Evolutionary conservation across 202 grass and related monocot genomes (phyloP), one percentile per base, ranked within the genome.

Genomic region (Panicum hallii): DNA sequence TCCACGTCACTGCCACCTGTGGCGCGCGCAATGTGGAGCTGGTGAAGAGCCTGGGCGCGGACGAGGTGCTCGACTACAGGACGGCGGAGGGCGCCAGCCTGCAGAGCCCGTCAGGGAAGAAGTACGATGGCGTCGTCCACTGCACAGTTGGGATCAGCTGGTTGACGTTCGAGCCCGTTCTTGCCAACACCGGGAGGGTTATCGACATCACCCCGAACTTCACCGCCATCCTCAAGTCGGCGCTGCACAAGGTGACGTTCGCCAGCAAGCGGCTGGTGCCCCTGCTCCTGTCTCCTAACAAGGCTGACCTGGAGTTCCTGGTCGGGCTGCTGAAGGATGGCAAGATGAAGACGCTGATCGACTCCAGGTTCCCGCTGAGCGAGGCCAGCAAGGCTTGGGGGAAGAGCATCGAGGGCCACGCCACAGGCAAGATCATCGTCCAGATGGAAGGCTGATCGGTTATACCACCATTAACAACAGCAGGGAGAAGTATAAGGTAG

Each of bases 321-420:
- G 88, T 92, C 14, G 86, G 70, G 48, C 70, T 97, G 75, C 65
- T 93, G 63, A 83, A 85, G 63, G 85, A 89, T 4, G 63, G 77
- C 42, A 94, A 85, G 69, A 73, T 94, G 56, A 92, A 74, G 78
- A 89, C 86, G 0, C 11, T 90, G 70, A 79, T 94, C 12, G 92
- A 97, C 58, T 93, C 90, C 0, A 91, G 19, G 61, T 81, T 90
- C 74, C 71, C 87, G 0, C 44, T 93, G 40, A 79, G 79, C 34
- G 90, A 94, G 5, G 90, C 72, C 0, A 36, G 61, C 13, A 90
- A 93, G 66, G 90, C 90, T 0, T 97, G 95, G 90, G 75, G 84
- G 17, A 94, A 62, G 92, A 97, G 95, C 82, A 94, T 93, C 30
- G 92, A 93, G 22, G 90, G 92, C 9, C 95, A 94, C 22, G 84